Conservation (phyloP, 2,329 filamentous ascomycete species). For the Aspergillus sp. region DNA sequence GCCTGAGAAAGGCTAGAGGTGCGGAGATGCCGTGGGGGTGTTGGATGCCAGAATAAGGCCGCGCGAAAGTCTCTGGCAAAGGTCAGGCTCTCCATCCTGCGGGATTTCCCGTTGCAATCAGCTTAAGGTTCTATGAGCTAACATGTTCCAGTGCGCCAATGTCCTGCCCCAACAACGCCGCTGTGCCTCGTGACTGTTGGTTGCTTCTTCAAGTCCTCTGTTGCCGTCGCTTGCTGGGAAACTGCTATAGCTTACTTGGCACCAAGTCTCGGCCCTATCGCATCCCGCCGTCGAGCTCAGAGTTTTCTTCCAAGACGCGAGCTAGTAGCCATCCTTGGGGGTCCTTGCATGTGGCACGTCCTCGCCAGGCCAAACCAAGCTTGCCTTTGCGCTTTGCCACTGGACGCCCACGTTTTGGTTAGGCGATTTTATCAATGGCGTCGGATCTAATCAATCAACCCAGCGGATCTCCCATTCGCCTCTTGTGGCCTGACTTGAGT, state of each 20-base stretch:
- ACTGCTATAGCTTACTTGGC: not conserved
- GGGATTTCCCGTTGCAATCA: not conserved
- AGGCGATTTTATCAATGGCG: conserved; percentile 4
- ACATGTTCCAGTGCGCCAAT: not conserved
- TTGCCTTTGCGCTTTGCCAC: not conserved
- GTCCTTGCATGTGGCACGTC: conserved; percentile 9
- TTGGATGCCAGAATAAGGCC: not conserved
- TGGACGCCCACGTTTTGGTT: conserved; percentile 7
- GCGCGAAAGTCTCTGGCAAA: not conserved
- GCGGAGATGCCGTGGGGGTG: not conserved
- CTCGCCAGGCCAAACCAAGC: not conserved
- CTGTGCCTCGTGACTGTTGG: not conserved
- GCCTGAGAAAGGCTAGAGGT: not conserved
- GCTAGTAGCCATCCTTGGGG: conserved; percentile 1
- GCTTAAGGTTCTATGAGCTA: not conserved
- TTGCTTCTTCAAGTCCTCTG: not conserved
- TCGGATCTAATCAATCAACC: conserved; percentile 14
- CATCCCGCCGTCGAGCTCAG: not conserved
- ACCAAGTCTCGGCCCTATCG: not conserved
- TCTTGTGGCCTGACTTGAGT: conserved; percentile 2
- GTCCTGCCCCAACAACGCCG: not conserved
- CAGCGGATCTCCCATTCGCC: not conserved
- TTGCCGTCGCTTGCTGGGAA: not conserved
- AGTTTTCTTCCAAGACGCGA: conserved; percentile 1
- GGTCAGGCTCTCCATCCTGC: not conserved